Evolutionary conservation across 306 rosid species (phyloP).

Genomic region (Bauhinia variegata): DNA sequence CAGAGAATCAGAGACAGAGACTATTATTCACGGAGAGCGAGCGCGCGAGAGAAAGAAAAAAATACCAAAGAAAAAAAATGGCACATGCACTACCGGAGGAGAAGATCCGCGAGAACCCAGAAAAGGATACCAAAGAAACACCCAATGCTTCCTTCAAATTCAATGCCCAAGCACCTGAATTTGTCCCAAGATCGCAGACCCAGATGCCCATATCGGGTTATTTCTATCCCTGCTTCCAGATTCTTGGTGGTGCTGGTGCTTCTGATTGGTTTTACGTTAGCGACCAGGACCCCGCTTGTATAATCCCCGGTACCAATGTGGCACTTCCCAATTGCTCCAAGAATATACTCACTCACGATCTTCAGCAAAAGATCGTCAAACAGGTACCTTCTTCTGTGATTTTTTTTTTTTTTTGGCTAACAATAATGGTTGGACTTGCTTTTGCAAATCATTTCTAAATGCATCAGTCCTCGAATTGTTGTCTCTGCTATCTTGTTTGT

Average conservation of each 20-base stretch:
- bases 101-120: slow-evolving; percentile 40
- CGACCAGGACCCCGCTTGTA: slow-evolving; percentile 70
- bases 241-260: slow-evolving; percentile 65
- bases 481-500: neutral
- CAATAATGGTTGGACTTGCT: neutral
- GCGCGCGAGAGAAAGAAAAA: neutral
- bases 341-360: slow-evolving; percentile 61
- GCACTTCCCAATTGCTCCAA: slow-evolving; percentile 56
- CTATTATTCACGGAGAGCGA: neutral
- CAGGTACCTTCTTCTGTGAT: slow-evolving; percentile 53
- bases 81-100: slow-evolving; percentile 56
- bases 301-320: slow-evolving; percentile 48
- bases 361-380: slow-evolving; percentile 78
- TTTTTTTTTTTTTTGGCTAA: neutral
- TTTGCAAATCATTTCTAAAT: neutral
- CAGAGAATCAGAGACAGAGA: neutral
- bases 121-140: slow-evolving; percentile 43
- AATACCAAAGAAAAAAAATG: slow-evolving; percentile 37
- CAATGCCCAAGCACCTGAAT: slow-evolving; percentile 93
- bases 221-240: slow-evolving; percentile 72
- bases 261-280: slow-evolving; percentile 79
- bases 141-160: slow-evolving; percentile 58
- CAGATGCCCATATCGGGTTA: slow-evolving; percentile 75
- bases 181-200: slow-evolving; percentile 80
- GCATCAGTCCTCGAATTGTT: neutral